phyloP scores from a whole-genome alignment of 225 moss, liverwort and hornwort genomes.

The Bryum argenteum region DNA sequence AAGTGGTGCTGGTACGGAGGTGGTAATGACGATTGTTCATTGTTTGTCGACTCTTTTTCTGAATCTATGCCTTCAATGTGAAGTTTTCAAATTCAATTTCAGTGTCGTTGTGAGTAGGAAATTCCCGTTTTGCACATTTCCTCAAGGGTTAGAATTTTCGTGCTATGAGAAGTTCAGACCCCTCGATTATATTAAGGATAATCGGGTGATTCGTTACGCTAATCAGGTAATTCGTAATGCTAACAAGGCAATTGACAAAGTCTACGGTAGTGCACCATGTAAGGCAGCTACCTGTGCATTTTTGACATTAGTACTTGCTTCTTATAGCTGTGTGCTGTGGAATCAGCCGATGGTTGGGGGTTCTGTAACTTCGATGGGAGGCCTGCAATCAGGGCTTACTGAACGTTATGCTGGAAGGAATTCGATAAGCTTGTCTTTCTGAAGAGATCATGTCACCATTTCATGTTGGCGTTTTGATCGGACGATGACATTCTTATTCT shows the following conservation, averaged over 20 bases:
- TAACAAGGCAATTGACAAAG: not conserved
- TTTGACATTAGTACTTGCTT: too few relatives aligned
- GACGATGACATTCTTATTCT: not conserved
- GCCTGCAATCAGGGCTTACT: slow-evolving; percentile 29
- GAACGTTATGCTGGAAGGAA: slow-evolving; percentile 7
- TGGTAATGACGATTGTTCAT: not conserved
- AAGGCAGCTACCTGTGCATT: too few relatives aligned
- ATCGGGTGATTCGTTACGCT: not conserved
- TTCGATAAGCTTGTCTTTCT: not conserved
- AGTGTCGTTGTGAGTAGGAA: not conserved
- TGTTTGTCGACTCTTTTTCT: not conserved
- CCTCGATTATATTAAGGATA: not conserved
- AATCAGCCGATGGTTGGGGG: slow-evolving; percentile 25
- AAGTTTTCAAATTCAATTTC: not conserved
- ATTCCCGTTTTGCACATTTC: not conserved
- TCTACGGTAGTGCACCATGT: not conserved
- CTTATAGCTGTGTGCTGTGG: slow-evolving; percentile 7
- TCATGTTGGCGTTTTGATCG: slow-evolving; percentile 6
- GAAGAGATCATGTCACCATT: slow-evolving; percentile 8
- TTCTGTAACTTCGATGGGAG: slow-evolving; percentile 17
- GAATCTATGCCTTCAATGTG: too few relatives aligned
- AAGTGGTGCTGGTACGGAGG: not conserved
- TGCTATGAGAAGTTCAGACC: not conserved
- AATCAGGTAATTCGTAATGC: not conserved
- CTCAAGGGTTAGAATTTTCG: not conserved